Percentiles rank a stretch among this genome's conserved stretches.
Conservation (phyloP, 2,329 filamentous ascomycete genomes). For the Gaeumannomyces sp. region DNA sequence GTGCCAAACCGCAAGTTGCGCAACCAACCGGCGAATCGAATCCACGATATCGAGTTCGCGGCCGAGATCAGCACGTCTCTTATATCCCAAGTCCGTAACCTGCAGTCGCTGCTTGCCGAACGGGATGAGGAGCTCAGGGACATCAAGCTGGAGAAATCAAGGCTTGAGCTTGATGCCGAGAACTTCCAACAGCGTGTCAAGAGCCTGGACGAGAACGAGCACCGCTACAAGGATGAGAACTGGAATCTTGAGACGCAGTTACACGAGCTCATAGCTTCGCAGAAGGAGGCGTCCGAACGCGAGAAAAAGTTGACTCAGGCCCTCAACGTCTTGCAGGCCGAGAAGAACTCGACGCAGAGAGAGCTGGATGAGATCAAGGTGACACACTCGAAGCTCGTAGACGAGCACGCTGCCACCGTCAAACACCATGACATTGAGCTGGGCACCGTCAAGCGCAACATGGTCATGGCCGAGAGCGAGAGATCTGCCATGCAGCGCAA, state of each 20-base stretch:
- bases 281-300: conserved; percentile 71
- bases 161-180: conserved; percentile 77
- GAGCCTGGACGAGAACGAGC: conserved; percentile 84
- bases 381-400: conserved; percentile 67
- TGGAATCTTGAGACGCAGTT: conserved; percentile 93
- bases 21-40: conserved; percentile 80
- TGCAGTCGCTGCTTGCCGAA: conserved; percentile 79
- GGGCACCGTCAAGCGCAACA: conserved; percentile 73
- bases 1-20: conserved; percentile 83
- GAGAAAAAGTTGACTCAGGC: conserved; percentile 75
- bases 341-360: conserved; percentile 73
- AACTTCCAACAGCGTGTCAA: conserved; percentile 73
- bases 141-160: conserved; percentile 66
- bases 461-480: conserved; percentile 73
- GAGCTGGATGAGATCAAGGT: conserved; percentile 89
- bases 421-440: conserved; percentile 89
- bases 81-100: conserved; percentile 84
- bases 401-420: conserved; percentile 69
- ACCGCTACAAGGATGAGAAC: conserved; percentile 96
- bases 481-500: conserved; percentile 72
- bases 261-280: conserved; percentile 69
- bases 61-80: conserved; percentile 95
- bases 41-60: conserved; percentile 97
- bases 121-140: conserved; percentile 80
- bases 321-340: conserved; percentile 61